Base-by-base conservation (phyloP, 148 eudicot species). In the Persicaria tinctoria region DNA sequence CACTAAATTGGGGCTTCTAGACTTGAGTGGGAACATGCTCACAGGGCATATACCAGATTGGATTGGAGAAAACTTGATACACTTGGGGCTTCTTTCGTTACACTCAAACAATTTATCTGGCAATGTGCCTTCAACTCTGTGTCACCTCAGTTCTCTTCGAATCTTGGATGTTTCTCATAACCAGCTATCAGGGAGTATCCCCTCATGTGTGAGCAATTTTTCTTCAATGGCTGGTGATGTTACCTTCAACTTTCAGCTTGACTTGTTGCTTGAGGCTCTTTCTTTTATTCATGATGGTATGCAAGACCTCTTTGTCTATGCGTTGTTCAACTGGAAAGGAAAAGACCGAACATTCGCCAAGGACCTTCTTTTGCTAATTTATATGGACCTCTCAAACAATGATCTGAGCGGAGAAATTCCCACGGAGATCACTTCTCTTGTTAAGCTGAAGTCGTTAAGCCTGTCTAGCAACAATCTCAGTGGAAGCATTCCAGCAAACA, bases 401-500 rank as follows among this genome's bases (percentile, higher is more conserved):
- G 41, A 32, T 1, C 41, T 32, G 3, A 32, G 41, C 41, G 41
- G 41, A 32, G 41, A 32, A 32, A 32, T 32, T 32, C 41, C 41
- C 41, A 32, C 41, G 41, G 41, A 32, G 41, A 32, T 32, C 41
- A 32, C 41, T 32, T 32, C 41, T 32, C 41, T 32, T 32, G 41
- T 32, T 32, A 32, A 32, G 2, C 41, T 32, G 41, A 32, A 32
- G 41, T 32, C 41, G 41, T 32, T 32, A 32, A 32, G 41, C 63
- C 84, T 89, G 49, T 89, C 88, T 0, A 54, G 80, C 70, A 89
- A 86, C 27, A 66, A 75, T 60, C 77, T 86, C 7, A 12, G 13
- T 5, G 83, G 80, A 59, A 51, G 18, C 4, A 81, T 77, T 8
- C 83, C 83, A 0, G 10, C 14, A 12, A 57, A 46, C 5, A 73